Evolutionary conservation across 768 basidiomycete genomes (phyloP).

Genomic region (Lactarius evosmus): DNA sequence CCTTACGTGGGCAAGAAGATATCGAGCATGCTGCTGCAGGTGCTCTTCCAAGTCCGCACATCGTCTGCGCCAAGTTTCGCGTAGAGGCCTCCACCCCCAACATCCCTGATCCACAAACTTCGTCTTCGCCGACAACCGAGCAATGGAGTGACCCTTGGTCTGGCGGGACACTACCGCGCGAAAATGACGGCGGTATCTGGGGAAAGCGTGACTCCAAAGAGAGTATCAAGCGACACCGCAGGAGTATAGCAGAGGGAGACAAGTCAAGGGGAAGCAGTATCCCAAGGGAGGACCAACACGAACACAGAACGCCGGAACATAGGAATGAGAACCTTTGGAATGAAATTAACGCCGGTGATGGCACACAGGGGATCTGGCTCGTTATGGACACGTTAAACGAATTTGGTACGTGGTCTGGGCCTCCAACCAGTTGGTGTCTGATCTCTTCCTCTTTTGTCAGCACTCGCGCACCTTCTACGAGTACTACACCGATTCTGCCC

Average conservation of each 20-base stretch:
- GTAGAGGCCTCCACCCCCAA: background rate
- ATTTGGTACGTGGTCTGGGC: constrained; percentile 13
- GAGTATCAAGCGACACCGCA: constrained; percentile 11
- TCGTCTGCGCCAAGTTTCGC: constrained; percentile 27
- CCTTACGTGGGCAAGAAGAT: constrained; percentile 25
- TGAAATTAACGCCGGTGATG: constrained; percentile 21
- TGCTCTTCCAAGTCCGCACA: constrained; percentile 18
- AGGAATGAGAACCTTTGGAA: constrained; percentile 12
- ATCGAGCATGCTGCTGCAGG: constrained; percentile 7
- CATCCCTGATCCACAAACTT: background rate
- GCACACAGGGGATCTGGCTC: constrained; percentile 26
- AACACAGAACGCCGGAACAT: constrained; percentile 10
- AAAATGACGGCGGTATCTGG: constrained; percentile 13
- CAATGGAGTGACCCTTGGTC: constrained; percentile 27
- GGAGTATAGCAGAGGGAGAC: constrained; percentile 2
- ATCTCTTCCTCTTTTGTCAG: background rate
- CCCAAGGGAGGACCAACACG: constrained; percentile 13
- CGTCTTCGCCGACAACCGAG: constrained; percentile 11
- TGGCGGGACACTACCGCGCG: constrained; percentile 20
- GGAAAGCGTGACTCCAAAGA: constrained; percentile 26
- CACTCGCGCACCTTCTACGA: constrained; percentile 24
- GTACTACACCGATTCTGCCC: constrained; percentile 27
- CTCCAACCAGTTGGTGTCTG: background rate
- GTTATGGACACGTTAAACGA: constrained; percentile 25
- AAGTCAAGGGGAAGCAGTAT: constrained; percentile 2